phyloP scores from a whole-genome alignment of 1,284 basidiomycete genomes.

The Blastosporella zonata region DNA sequence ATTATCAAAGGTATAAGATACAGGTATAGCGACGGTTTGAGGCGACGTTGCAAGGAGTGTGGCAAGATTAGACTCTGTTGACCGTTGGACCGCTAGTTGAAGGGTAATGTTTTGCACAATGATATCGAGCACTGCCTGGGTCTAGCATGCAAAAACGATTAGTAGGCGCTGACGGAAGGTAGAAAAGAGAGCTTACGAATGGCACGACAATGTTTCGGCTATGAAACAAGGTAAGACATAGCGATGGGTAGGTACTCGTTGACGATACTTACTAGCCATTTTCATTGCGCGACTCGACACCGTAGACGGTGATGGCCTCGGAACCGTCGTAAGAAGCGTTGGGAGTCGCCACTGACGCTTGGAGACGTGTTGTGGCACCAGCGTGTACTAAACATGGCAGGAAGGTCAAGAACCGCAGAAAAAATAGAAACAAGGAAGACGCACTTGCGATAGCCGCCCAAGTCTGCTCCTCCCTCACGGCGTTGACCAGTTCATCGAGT shows the following conservation, averaged over 20 bases:
- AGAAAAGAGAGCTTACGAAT: conserved; percentile 18
- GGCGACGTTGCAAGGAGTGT: conserved; percentile 45
- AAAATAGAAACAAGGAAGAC: conserved; percentile 9
- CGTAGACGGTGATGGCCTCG: conserved; percentile 33
- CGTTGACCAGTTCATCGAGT: conserved; percentile 30
- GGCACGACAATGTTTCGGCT: conserved; percentile 35
- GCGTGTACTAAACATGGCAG: conserved; percentile 35
- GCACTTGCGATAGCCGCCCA: conserved; percentile 44
- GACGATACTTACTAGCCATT: conserved; percentile 45
- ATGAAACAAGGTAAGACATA: not conserved
- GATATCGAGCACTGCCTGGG: conserved; percentile 24
- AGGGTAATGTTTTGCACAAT: conserved; percentile 34
- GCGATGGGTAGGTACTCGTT: not conserved
- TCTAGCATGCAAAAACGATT: conserved; percentile 10
- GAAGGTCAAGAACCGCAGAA: not conserved
- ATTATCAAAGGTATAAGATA: conserved; percentile 30
- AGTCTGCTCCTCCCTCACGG: conserved; percentile 36
- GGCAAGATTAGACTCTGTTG: conserved; percentile 28
- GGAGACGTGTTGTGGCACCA: conserved; percentile 31
- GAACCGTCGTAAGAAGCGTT: conserved; percentile 33
- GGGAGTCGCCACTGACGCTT: conserved; percentile 26
- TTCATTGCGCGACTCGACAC: conserved; percentile 38
- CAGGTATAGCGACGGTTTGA: conserved; percentile 31
- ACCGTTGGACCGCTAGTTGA: conserved; percentile 34
- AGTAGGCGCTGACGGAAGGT: not conserved